Base-by-base conservation (phyloP, 768 basidiomycete species). In the Mycena alexandri region DNA sequence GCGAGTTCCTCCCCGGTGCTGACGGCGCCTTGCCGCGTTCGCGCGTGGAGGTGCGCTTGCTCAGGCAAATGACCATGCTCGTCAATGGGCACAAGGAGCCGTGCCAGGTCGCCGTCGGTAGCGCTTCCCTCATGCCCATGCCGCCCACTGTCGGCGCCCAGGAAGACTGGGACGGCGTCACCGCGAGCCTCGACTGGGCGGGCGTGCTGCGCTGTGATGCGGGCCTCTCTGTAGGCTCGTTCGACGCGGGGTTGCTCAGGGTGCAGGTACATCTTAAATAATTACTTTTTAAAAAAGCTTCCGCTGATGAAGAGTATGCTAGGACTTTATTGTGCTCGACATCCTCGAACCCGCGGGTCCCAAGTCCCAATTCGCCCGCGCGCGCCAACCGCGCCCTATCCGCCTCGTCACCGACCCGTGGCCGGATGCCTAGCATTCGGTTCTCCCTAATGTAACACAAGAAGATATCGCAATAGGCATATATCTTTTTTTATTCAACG, bases 91-190 rank as follows among this genome's bases (percentile, higher is more conserved):
- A 5, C 38, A 24, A 16, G 34, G 58, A 46, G 42, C 43, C 22
- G 19, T 41, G 16, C n/a, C 47, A 24, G 13, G 16, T 44, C 48
- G 46, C 50, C 44, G 8, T 24, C n/a, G 54, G 46, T 21, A 25
- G 16, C 47, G 29, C 47, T 0, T 25, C 21, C 16, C 59, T 51
- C 38, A 9, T 14, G 4, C 29, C 59, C 38, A 13, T n/a, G n/a
- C n/a, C 3, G 29, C n/a, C n/a, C n/a, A n/a, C n/a, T n/a, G n/a
- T n/a, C 29, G 29, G 52, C 59, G 52, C 65, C 58, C 52, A 47
- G 59, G 9, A 54, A 41, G 61, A 51, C 46, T 67, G 66, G 66
- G 22, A 34, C 5, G 66, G n/a, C n/a, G n/a, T n/a, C n/a, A n/a
- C n/a, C n/a, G n/a, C n/a, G n/a, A n/a, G n/a, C n/a, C n/a, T n/a